Conservation (phyloP, 345 rosid genomes). For the Trapa bicornis region DNA sequence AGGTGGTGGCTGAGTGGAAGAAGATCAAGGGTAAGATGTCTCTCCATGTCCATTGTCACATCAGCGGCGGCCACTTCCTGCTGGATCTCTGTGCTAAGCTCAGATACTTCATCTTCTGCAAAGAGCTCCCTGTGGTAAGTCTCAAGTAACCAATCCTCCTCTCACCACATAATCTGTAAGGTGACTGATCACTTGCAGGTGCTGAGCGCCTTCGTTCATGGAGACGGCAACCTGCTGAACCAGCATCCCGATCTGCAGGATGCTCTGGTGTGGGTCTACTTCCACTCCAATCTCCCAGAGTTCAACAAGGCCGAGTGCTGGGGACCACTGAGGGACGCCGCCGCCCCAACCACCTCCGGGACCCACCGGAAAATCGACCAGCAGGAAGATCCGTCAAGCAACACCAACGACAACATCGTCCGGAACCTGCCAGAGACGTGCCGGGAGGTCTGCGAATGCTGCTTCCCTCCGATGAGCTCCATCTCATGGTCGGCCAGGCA, state of each 20-base stretch:
- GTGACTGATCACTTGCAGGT: conserved; percentile 22
- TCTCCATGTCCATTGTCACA: conserved; percentile 92
- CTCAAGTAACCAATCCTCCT: neutral
- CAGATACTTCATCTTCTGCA: conserved; percentile 71
- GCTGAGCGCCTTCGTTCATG: conserved; percentile 74
- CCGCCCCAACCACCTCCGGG: conserved; percentile 13
- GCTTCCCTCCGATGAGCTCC: conserved; percentile 17
- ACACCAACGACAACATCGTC: neutral
- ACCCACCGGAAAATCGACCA: conserved; percentile 6
- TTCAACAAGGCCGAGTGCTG: conserved; percentile 75
- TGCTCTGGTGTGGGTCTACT: conserved; percentile 83
- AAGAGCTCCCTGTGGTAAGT: conserved; percentile 79
- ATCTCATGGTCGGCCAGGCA: conserved; percentile 10
- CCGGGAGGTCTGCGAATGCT: conserved; percentile 11
- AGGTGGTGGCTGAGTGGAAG: conserved; percentile 98
- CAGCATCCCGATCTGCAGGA: conserved; percentile 73
- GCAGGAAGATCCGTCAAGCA: conserved; percentile 2
- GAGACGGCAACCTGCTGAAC: conserved; percentile 62
- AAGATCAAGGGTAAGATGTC: conserved; percentile 88
- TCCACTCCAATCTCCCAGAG: conserved; percentile 65
- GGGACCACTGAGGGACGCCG: conserved; percentile 58
- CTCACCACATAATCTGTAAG: neutral
- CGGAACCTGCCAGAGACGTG: conserved; percentile 14
- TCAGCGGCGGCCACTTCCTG: conserved; percentile 90
- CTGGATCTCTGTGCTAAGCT: conserved; percentile 52